A percentile compares a stretch with the other conserved stretches of the same genome.
Conservation (phyloP, 23 red algal species). For the Chondrus crispus region DNA sequence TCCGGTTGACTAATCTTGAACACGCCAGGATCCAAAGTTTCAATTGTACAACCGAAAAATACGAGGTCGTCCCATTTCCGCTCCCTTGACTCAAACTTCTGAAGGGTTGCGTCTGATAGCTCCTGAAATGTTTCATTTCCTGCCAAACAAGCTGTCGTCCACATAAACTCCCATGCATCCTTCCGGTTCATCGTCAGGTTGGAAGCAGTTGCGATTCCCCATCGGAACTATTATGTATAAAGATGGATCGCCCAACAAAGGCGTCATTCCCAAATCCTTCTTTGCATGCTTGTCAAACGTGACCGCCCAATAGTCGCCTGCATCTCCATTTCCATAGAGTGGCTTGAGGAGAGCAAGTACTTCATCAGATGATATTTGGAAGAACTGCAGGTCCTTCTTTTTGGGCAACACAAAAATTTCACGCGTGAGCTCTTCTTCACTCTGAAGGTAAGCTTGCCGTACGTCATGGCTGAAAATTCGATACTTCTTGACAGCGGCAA, state of each 20-base stretch:
- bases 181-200: not conserved
- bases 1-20: not conserved
- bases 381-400: not conserved
- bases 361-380: not conserved
- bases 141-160: not conserved
- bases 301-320: constrained; percentile 9
- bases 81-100: not conserved
- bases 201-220: not conserved
- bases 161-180: not conserved
- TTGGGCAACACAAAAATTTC: not conserved
- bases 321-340: not conserved
- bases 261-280: not conserved
- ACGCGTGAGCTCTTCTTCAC: not conserved
- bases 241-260: not conserved
- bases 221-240: not conserved
- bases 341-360: not conserved
- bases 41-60: not conserved
- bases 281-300: not conserved
- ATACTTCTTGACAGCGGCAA: not conserved
- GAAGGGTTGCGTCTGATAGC: not conserved
- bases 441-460: not conserved
- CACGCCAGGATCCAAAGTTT: not conserved
- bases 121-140: constrained; percentile 1
- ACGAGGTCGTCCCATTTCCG: not conserved
- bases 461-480: not conserved